phyloP scores from a whole-genome alignment of 345 rosid species.

The Aquilaria yunnanensis region DNA sequence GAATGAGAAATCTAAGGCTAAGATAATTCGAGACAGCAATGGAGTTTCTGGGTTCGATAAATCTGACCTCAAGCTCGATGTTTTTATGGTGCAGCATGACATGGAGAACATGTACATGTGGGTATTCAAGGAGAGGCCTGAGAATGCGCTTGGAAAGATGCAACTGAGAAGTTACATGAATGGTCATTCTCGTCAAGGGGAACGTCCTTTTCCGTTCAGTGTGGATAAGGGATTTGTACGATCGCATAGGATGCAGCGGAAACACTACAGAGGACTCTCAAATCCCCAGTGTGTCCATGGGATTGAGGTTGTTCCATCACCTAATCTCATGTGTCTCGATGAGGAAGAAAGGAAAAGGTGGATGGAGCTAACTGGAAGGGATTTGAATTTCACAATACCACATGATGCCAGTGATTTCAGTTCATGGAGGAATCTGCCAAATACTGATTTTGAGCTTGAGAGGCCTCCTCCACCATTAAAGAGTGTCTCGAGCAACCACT shows the following conservation, averaged over 20 bases:
- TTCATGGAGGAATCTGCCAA: constrained; percentile 92
- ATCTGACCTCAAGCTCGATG: constrained; percentile 78
- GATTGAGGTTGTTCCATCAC: constrained; percentile 67
- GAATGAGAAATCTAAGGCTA: constrained; percentile 82
- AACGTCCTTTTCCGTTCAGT: constrained; percentile 80
- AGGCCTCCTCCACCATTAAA: constrained; percentile 49
- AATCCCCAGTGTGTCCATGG: constrained; percentile 98
- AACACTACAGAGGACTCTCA: constrained; percentile 93
- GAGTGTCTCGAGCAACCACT: constrained; percentile 41
- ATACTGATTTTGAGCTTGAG: constrained; percentile 90
- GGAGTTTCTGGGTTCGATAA: constrained; percentile 82
- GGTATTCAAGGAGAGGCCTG: constrained; percentile 96
- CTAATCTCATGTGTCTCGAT: constrained; percentile 62
- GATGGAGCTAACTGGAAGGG: constrained; percentile 91
- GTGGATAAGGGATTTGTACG: constrained; percentile 94
- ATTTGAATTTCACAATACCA: constrained; percentile 68
- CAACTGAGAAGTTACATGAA: constrained; percentile 97
- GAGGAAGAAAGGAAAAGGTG: constrained; percentile 92
- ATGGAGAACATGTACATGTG: constrained; percentile 99
- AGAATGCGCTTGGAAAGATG: constrained; percentile 98
- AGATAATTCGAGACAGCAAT: constrained; percentile 58
- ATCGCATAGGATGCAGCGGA: constrained; percentile 97
- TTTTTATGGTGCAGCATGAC: constrained; percentile 93
- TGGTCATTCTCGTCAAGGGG: constrained; percentile 97
- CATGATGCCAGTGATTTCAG: constrained; percentile 85